Base-by-base conservation (phyloP, 805 yeast species). In the Wickerhamia fluorescens region DNA sequence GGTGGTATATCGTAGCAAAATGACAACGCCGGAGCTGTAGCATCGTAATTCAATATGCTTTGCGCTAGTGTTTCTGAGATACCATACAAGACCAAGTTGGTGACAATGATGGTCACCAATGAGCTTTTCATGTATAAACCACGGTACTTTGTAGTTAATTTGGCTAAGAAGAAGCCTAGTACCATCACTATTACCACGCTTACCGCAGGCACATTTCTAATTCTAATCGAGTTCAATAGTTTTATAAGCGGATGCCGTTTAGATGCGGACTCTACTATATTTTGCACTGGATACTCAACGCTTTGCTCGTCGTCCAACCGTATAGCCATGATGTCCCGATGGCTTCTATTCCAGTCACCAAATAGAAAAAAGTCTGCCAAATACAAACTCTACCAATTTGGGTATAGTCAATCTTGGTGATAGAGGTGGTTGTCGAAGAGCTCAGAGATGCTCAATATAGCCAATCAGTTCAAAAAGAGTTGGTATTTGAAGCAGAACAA, bases 51-150 rank as follows among this genome's bases (percentile, higher is more conserved):
- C 15, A 57, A 46, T 4, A 86, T 61, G 3, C 81, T 68, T 53
- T 89, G 97, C 0, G 97, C 97, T 37, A 88, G 49, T 0, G 88
- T 74, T 50, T 89, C 97, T 0, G 96, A 87, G n/a, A 86, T 75
- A 0, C 95, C 96, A 51, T 77, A 84, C 4, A 89, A 61, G 4
- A 88, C 75, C 16, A 83, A 56, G 47, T 89, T 89, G 1, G 96
- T 79, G 14, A 78, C 72, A 34, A 85, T 71, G 20, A 87, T 83
- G 10, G 96, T 85, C n/a, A 79, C 51, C 17, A 86, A 54, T 2
- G 92, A 77, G 27, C 75, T 73, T 33, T 58, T 65, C 36, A 71
- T 68, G 51, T 87, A 87, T 31, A 79, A 46, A 6, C 58, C 61
- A 29, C 75, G 75, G 45, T 80, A 81, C 29, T 66, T 63, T 16